These are phyloP conservation scores for Sporothrix euskadiensis DNA, from an alignment of 2,329 filamentous ascomycete genomes.

Conservation along the genomic window DNA sequence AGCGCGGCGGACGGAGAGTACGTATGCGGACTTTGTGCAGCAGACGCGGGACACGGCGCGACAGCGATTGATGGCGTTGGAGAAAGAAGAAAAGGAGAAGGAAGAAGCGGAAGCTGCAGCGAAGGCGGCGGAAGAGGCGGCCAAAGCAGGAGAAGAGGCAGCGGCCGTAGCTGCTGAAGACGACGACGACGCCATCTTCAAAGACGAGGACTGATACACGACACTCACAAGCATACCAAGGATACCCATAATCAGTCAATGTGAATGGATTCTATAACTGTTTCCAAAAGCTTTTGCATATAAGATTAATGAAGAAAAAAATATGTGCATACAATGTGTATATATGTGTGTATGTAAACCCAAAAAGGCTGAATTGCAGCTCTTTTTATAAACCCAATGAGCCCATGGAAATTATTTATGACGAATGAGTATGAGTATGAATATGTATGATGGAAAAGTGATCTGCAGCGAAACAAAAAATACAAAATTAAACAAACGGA, in stretches of 20 bases:
- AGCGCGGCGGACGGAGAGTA: slow-evolving; percentile 57
- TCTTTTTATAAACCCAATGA: background rate
- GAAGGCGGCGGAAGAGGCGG: background rate
- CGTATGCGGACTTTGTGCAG: slow-evolving; percentile 62
- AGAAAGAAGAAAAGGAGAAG: slow-evolving; percentile 23
- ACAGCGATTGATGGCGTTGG: slow-evolving; percentile 51
- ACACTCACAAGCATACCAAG: background rate
- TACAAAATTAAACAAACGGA: background rate
- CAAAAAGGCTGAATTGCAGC: background rate
- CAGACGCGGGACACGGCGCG: slow-evolving; percentile 66
- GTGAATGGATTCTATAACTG: background rate
- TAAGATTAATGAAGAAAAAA: background rate
- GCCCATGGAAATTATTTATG: background rate
- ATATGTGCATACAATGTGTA: slow-evolving; percentile 12
- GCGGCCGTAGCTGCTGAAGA: background rate
- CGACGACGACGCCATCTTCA: background rate
- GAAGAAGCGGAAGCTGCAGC: background rate
- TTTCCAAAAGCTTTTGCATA: background rate
- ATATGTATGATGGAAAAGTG: background rate
- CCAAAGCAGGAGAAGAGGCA: background rate
- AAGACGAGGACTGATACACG: background rate
- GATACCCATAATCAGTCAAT: background rate
- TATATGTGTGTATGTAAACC: slow-evolving; percentile 3
- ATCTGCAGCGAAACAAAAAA: background rate
- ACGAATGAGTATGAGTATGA: background rate